Base-by-base conservation (phyloP, 2,329 filamentous ascomycete genomes). In the Fusarium pseudonygamai region DNA sequence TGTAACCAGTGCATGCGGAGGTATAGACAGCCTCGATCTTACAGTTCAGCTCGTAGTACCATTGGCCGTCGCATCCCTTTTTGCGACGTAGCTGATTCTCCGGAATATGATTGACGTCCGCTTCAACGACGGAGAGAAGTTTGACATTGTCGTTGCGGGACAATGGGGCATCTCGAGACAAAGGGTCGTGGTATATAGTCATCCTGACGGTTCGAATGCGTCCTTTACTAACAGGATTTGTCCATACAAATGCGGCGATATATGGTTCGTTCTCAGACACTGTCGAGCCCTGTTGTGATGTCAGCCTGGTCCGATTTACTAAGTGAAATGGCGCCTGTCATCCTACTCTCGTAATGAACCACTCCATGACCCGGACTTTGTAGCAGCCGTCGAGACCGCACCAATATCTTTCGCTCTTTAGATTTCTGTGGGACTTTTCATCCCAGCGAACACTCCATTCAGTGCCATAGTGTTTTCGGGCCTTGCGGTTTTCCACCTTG, bases 401-500 rank as follows among this genome's bases (percentile, higher is more conserved):
- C 83, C 83, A 84, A 49, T 78, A 76, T 40, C 77, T 77, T 72
- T 80, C 81, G 40, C 76, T 58, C 34, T 78, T 73, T 28, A 84
- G 70, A n/a, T 80, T 50, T 5, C 64, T 37, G 60, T 84, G 82
- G 1, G 75, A 5, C 22, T 69, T 74, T 12, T 82, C 78, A 56
- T 81, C 76, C 56, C 77, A 84, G 2, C 69, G 73, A 47, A 76
- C 76, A 20, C 76, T 72, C 76, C 79, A 80, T 64, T 82, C 79
- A 20, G 79, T 81, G 11, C 84, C 85, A 61, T 86, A 86, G 68
- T 85, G 82, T 71, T 84, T 85, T 42, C 85, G 81, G 14, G 83
- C 84, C 63, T 78, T 80, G 60, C 84, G 80, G 40, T 83, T 83
- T 67, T 80, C 79, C 36, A 86, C 78, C 55, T 78, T 80, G 55